Percentiles rank a stretch among this genome's conserved stretches.
Conservation (phyloP, 495 filamentous ascomycete species). For the Xylaria acuta region DNA sequence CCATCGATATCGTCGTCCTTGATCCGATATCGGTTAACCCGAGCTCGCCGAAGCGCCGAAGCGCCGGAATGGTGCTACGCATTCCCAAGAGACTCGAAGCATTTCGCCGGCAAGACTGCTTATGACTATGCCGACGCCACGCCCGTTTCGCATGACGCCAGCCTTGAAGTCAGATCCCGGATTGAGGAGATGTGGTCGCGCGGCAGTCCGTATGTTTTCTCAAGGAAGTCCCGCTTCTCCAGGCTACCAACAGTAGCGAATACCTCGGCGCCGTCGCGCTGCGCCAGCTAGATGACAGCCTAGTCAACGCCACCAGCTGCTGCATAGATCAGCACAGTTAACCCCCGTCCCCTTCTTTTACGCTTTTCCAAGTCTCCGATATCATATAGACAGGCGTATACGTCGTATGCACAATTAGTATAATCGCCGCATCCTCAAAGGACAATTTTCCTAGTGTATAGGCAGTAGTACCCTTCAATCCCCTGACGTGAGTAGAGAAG, state of each 20-base stretch:
- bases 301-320: neutral
- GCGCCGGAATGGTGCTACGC: neutral
- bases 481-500: neutral
- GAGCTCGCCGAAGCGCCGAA: neutral
- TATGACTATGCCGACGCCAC: neutral
- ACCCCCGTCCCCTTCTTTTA: neutral
- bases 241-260: conserved; percentile 1
- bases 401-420: conserved; percentile 7
- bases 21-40: neutral
- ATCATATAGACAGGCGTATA: conserved; percentile 13
- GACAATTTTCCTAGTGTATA: neutral
- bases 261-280: neutral
- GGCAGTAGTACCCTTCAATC: neutral
- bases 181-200: neutral
- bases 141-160: neutral
- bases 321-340: neutral
- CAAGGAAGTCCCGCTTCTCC: neutral
- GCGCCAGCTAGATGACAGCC: neutral
- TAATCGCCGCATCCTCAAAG: neutral
- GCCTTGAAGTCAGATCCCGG: neutral
- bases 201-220: neutral
- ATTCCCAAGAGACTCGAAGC: neutral
- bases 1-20: neutral
- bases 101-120: conserved; percentile 4
- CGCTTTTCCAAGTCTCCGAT: conserved; percentile 40